These are phyloP conservation scores for Parsonsia alboflavescens DNA, from an alignment of 257 asterid species.

Conservation along the genomic window DNA sequence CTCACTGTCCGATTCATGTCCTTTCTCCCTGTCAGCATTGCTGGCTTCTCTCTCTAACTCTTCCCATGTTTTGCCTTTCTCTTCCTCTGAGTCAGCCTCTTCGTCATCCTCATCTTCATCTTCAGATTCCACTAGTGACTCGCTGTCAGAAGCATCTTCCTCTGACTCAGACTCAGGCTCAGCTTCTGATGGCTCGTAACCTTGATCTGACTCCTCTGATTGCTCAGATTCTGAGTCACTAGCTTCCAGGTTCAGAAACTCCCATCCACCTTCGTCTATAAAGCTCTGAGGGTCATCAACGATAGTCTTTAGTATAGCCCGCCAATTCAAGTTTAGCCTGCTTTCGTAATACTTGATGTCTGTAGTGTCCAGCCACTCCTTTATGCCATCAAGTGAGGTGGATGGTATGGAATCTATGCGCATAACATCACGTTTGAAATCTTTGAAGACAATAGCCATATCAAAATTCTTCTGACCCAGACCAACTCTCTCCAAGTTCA, in stretches of 20 bases:
- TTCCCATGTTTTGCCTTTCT: constrained; percentile 75
- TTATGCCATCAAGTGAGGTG: constrained; percentile 57
- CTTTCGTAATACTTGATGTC: constrained; percentile 75
- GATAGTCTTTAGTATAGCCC: constrained; percentile 57
- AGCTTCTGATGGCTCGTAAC: constrained; percentile 57
- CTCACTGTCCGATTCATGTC: constrained; percentile 64
- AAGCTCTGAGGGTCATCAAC: constrained; percentile 66
- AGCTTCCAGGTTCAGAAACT: constrained; percentile 64
- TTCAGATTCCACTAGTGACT: constrained; percentile 63
- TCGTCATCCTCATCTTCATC: constrained; percentile 54
- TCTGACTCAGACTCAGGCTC: constrained; percentile 64
- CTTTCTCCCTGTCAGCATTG: constrained; percentile 60
- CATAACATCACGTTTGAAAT: constrained; percentile 72
- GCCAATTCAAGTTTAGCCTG: constrained; percentile 76
- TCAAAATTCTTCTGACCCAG: constrained; percentile 78
- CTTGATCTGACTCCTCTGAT: constrained; percentile 62
- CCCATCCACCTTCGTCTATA: constrained; percentile 75
- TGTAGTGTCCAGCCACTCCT: constrained; percentile 74
- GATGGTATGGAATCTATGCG: constrained; percentile 72
- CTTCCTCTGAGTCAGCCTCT: constrained; percentile 52
- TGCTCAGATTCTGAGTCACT: constrained; percentile 61
- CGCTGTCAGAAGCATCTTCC: constrained; percentile 59
- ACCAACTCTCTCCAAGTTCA: constrained; percentile 72
- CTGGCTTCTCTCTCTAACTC: constrained; percentile 78
- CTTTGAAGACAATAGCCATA: constrained; percentile 81